A percentile compares a stretch with the other conserved stretches of the same genome.
Conservation (phyloP, 257 asterid genomes). For the Petunia secreta region DNA sequence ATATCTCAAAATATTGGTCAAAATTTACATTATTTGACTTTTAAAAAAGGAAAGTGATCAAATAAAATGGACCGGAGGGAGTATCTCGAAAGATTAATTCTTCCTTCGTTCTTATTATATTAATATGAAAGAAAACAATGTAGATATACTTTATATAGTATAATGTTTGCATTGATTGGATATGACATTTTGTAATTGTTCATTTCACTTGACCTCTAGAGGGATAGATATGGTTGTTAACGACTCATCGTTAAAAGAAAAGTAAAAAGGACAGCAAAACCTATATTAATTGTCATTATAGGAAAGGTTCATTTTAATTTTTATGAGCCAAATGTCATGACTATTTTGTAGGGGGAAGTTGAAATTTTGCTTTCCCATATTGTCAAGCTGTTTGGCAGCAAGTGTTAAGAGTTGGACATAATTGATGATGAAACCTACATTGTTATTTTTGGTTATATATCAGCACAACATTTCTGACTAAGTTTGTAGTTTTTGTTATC, state of each 20-base stretch:
- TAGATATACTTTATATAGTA: background rate
- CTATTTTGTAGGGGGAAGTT: background rate
- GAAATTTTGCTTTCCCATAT: slow-evolving; percentile 22
- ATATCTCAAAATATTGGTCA: too few relatives aligned
- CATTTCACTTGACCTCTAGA: too few relatives aligned
- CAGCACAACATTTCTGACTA: slow-evolving; percentile 20
- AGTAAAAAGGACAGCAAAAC: background rate
- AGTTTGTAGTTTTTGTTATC: background rate
- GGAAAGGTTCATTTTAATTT: background rate
- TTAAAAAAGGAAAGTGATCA: too few relatives aligned
- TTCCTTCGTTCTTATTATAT: background rate
- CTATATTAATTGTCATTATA: background rate
- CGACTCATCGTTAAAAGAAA: background rate
- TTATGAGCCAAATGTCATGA: background rate
- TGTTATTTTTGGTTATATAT: background rate
- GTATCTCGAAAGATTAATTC: background rate
- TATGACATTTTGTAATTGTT: too few relatives aligned
- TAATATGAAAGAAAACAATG: background rate
- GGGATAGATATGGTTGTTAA: background rate
- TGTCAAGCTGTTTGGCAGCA: background rate
- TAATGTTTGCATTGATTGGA: background rate
- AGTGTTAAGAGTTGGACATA: background rate
- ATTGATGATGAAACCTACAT: slow-evolving; percentile 16
- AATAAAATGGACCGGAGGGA: too few relatives aligned
- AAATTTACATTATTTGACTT: too few relatives aligned